Percentiles rank a stretch among this genome's conserved stretches.
Conservation (phyloP, 1,284 basidiomycete genomes). For the Boletus semigastroideus region DNA sequence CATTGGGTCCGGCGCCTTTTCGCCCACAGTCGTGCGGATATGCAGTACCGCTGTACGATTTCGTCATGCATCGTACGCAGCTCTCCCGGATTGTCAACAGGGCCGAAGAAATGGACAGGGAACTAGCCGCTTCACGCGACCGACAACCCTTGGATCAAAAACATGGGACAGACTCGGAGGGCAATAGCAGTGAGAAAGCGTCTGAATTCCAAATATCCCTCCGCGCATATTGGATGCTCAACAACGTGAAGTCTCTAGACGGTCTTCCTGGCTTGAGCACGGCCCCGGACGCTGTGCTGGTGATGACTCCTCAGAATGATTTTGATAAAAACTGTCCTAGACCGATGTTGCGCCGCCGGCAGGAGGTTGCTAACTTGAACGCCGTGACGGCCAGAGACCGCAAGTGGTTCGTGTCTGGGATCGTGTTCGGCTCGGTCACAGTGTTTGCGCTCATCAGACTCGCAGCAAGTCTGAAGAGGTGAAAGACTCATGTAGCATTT, state of each 20-base stretch:
- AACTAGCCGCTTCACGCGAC: neutral
- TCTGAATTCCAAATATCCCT: constrained; percentile 34
- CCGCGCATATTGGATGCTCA: constrained; percentile 44
- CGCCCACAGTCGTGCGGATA: constrained; percentile 51
- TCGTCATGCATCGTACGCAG: constrained; percentile 44
- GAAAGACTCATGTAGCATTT: neutral
- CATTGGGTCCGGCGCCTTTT: neutral
- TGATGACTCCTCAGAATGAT: constrained; percentile 7
- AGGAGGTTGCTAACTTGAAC: neutral
- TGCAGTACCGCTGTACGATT: constrained; percentile 50
- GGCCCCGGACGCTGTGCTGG: constrained; percentile 22
- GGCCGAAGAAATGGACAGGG: constrained; percentile 33
- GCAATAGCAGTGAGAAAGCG: neutral
- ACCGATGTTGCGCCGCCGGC: constrained; percentile 8
- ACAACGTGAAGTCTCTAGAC: constrained; percentile 51
- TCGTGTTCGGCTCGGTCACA: constrained; percentile 14
- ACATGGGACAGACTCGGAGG: neutral
- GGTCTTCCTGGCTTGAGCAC: constrained; percentile 43
- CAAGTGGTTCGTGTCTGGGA: constrained; percentile 18
- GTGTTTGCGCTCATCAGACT: constrained; percentile 5
- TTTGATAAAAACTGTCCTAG: constrained; percentile 18
- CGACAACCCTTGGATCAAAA: neutral
- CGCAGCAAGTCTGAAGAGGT: constrained; percentile 3
- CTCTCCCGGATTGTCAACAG: constrained; percentile 33
- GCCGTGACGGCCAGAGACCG: neutral